Evolutionary conservation across 2,329 filamentous ascomycete genomes (phyloP).

Genomic region (Metarhizium brunneum): DNA sequence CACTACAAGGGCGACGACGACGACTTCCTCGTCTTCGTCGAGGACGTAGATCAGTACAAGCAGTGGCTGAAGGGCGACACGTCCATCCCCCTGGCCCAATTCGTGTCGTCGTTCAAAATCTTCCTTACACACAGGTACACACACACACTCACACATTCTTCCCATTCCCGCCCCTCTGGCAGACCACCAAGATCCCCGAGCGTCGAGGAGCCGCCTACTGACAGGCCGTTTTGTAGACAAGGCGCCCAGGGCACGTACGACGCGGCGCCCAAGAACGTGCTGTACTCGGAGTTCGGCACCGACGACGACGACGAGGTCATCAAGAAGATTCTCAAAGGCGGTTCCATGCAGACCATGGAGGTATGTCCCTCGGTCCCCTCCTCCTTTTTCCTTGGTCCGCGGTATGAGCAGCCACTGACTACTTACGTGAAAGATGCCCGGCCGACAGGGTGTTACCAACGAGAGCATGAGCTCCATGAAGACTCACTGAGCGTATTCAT

Average conservation of each 20-base stretch:
- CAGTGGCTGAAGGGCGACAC: constrained; percentile 72
- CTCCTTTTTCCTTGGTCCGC: not conserved
- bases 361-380: constrained; percentile 23
- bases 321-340: constrained; percentile 70
- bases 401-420: not conserved
- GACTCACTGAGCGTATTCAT: constrained; percentile 24
- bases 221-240: constrained; percentile 46
- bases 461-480: constrained; percentile 37
- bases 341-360: constrained; percentile 53
- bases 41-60: constrained; percentile 53
- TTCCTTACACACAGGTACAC: constrained; percentile 79
- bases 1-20: constrained; percentile 68
- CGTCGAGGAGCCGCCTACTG: too few species aligned
- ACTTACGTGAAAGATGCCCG: constrained; percentile 32
- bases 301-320: constrained; percentile 71
- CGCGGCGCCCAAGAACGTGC: constrained; percentile 59
- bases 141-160: too few species aligned
- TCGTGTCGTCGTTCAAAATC: constrained; percentile 81
- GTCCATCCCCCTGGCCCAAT: constrained; percentile 69
- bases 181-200: too few species aligned
- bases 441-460: constrained; percentile 44
- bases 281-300: constrained; percentile 86
- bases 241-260: constrained; percentile 76
- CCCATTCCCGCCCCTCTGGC: too few species aligned
- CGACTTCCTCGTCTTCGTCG: constrained; percentile 51